Percentiles rank a stretch among this genome's conserved stretches.
Conservation (phyloP, 2,329 filamentous ascomycete species). For the Acrocalymma vagum region DNA sequence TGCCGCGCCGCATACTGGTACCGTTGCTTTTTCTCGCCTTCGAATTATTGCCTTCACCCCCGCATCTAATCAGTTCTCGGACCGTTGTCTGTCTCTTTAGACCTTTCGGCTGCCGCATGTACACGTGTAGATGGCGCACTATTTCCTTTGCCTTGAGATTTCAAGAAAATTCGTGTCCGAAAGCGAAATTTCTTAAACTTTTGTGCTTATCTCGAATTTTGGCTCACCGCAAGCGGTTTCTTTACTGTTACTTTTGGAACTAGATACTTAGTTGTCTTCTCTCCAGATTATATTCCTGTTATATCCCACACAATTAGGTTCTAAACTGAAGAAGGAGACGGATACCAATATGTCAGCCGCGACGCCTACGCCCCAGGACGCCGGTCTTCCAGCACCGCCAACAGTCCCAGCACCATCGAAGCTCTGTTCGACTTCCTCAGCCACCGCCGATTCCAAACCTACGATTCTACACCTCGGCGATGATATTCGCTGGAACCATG, state of each 20-base stretch:
- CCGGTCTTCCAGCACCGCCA: slow-evolving; percentile 28
- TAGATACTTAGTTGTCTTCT: too few relatives aligned
- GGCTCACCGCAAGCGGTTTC: too few relatives aligned
- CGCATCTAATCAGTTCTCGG: too few relatives aligned
- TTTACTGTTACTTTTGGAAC: too few relatives aligned
- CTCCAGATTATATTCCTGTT: too few relatives aligned
- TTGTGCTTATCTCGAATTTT: background rate
- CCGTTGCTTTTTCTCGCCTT: background rate
- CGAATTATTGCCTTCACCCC: background rate
- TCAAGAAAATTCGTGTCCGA: slow-evolving; percentile 3
- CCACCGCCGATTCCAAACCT: slow-evolving; percentile 33
- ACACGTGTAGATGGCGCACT: slow-evolving; percentile 17
- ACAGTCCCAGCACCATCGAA: slow-evolving; percentile 1
- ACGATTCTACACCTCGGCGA: slow-evolving; percentile 55
- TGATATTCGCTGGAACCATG: slow-evolving; percentile 55
- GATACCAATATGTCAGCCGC: slow-evolving; percentile 23
- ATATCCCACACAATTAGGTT: background rate
- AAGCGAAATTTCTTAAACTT: slow-evolving; percentile 3
- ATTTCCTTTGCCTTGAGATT: slow-evolving; percentile 1
- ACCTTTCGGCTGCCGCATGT: slow-evolving; percentile 6
- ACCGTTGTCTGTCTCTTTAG: too few relatives aligned
- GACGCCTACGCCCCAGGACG: slow-evolving; percentile 35
- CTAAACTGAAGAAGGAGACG: slow-evolving; percentile 1
- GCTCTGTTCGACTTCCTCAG: background rate
- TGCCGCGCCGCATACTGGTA: background rate